Base-by-base conservation (phyloP, 805 yeast genomes). In the Lachancea lanzarotensis region DNA sequence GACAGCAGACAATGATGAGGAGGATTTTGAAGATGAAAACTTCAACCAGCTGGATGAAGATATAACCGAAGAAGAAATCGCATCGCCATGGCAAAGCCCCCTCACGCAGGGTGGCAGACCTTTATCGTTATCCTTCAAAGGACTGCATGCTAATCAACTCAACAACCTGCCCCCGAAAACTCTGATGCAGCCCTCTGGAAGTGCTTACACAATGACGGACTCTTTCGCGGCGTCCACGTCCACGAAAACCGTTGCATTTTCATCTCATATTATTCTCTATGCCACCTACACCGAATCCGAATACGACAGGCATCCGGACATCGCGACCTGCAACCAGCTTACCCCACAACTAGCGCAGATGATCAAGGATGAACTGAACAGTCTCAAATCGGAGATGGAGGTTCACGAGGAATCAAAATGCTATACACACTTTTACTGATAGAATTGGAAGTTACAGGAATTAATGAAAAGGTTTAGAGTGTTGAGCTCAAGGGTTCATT, bases 291-390 rank as follows among this genome's bases (percentile, higher is more conserved):
- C 82, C 47, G 81, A 81, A 31, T 81, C 76, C 16, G 96, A 85
- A 52, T 91, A 91, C 63, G 97, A 91, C 63, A 79, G 98, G 56
- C 88, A 82, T 52, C 96, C 97, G 0, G 97, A 89, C 50, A 72
- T 81, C 25, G 95, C 95, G 2, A 89, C 97, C 2, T 91, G 97
- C 67, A 88, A 90, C 64, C 88, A 83, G 59, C 71, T 89, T 62
- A 89, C 96, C 1, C 96, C 97, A 5, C 72, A 75, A 46, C 67
- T 89, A 59, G 96, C 97, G 0, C 89, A 86, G 62, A 79, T 78
- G 64, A 88, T 91, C 55, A 84, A 82, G 65, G 84, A 82, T 32
- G 98, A 91, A 64, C 70, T 91, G 60, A 90, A 93, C 64, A 75
- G 72, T 43, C 67, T 89, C 59, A 90, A 88, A 67, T 69, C 80